Conservation (phyloP, 2,329 filamentous ascomycete species). For the Sclerotinia borealis region DNA sequence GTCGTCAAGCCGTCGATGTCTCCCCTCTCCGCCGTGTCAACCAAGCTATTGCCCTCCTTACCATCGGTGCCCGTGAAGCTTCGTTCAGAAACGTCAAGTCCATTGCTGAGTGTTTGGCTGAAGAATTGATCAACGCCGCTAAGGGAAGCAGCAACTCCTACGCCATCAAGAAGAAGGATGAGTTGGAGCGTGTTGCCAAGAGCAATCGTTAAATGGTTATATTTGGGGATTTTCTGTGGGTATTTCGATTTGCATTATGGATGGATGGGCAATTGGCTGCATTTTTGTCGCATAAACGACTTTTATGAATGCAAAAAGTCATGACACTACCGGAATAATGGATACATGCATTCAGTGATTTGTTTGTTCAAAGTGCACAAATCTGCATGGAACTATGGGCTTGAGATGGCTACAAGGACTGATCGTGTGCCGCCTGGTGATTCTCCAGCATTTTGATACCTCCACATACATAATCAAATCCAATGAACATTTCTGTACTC, state of each 20-base stretch:
- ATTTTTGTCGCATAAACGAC: slow-evolving; percentile 32
- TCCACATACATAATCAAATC: slow-evolving; percentile 3
- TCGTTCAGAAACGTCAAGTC: slow-evolving; percentile 99
- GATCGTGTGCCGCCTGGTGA: background rate
- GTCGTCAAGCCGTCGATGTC: slow-evolving; percentile 99
- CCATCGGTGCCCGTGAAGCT: slow-evolving; percentile 97
- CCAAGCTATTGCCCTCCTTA: slow-evolving; percentile 98
- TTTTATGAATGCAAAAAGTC: slow-evolving; percentile 12
- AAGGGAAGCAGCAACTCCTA: slow-evolving; percentile 99
- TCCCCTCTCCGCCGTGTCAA: slow-evolving; percentile 99
- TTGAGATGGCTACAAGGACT: background rate
- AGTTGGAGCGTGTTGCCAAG: slow-evolving; percentile 99
- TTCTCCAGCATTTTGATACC: slow-evolving; percentile 3
- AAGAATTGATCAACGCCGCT: slow-evolving; percentile 99
- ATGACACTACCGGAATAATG: slow-evolving; percentile 11
- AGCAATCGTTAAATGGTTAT: slow-evolving; percentile 85
- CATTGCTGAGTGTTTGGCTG: slow-evolving; percentile 97
- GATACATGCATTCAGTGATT: slow-evolving; percentile 12
- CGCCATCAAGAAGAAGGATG: slow-evolving; percentile 99
- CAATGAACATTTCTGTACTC: background rate
- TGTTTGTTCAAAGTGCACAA: background rate
- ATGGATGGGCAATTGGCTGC: slow-evolving; percentile 29
- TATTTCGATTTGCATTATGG: slow-evolving; percentile 31
- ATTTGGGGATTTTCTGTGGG: slow-evolving; percentile 24
- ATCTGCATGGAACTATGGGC: background rate